phyloP scores from a whole-genome alignment of 2,329 filamentous ascomycete species.

The Paracoccidioides lutzii region DNA sequence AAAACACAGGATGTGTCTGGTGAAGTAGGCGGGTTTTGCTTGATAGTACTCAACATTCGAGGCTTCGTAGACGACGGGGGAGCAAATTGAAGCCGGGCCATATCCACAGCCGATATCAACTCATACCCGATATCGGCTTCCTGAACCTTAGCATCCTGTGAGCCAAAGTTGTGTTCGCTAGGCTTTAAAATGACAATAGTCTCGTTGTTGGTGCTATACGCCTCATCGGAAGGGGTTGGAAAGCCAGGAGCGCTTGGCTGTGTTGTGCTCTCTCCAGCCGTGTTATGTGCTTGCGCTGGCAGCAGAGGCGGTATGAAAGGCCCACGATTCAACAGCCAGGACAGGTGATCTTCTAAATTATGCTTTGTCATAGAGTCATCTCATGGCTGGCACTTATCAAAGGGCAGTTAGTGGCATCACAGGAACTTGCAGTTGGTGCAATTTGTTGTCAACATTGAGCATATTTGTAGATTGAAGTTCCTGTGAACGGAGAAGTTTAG shows the following conservation, averaged over 20 bases:
- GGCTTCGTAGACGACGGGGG: constrained; percentile 29
- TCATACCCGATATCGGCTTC: constrained; percentile 16
- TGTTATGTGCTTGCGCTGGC: constrained; percentile 18
- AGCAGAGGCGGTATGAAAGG: constrained; percentile 22
- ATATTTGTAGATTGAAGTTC: background rate
- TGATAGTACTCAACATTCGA: constrained; percentile 25
- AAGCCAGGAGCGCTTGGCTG: constrained; percentile 6
- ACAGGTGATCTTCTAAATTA: constrained; percentile 33
- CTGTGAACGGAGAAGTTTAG: background rate
- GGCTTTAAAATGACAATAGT: constrained; percentile 7
- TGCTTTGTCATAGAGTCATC: constrained; percentile 36
- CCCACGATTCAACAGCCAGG: constrained; percentile 35
- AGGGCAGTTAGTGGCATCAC: background rate
- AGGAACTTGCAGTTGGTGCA: background rate
- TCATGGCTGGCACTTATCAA: constrained; percentile 12
- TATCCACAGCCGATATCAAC: constrained; percentile 19
- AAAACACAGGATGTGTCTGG: constrained; percentile 14
- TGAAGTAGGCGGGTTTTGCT: constrained; percentile 12
- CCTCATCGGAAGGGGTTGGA: background rate
- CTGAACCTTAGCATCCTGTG: constrained; percentile 5
- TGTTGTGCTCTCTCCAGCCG: constrained; percentile 7
- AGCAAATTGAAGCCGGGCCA: constrained; percentile 34
- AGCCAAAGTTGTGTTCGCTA: constrained; percentile 8
- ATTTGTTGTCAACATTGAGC: background rate
- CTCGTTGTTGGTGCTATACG: constrained; percentile 4